phyloP scores from a whole-genome alignment of 148 eudicot genomes.

The Nepenthes gracilis region DNA sequence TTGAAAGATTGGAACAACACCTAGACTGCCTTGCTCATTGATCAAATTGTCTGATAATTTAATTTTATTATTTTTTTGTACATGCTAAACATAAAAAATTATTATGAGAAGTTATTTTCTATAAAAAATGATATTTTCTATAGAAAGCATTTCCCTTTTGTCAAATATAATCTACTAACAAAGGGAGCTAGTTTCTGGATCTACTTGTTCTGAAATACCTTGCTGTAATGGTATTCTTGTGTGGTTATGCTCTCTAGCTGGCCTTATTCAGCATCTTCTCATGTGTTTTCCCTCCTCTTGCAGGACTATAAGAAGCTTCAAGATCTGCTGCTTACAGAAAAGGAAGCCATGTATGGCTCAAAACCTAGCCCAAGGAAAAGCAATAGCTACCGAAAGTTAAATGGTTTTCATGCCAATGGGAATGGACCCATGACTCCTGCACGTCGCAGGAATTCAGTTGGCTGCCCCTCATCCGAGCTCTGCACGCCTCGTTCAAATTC shows the following conservation, averaged over 20 bases:
- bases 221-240: not conserved
- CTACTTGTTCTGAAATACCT: too few species aligned
- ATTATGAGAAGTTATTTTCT: too few species aligned
- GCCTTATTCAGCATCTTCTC: not conserved
- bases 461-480: conserved; percentile 30
- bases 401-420: conserved; percentile 36
- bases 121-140: too few species aligned
- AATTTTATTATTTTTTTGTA: too few species aligned
- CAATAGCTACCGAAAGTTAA: conserved; percentile 50
- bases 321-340: conserved; percentile 46
- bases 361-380: conserved; percentile 58
- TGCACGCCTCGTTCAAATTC: conserved; percentile 48
- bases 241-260: not conserved
- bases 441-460: conserved; percentile 48
- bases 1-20: too few species aligned
- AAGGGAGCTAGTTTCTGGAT: too few species aligned
- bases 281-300: not conserved
- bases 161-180: too few species aligned
- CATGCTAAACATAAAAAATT: too few species aligned
- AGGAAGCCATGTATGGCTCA: conserved; percentile 53
- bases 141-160: too few species aligned
- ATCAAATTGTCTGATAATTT: too few species aligned
- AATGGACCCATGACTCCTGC: conserved; percentile 51
- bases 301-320: conserved; percentile 72
- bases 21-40: too few species aligned